Evolutionary conservation across 2,329 filamentous ascomycete genomes (phyloP), one percentile per base, ranked within the genome.

Genomic region (Arthrobotrys conoides): DNA sequence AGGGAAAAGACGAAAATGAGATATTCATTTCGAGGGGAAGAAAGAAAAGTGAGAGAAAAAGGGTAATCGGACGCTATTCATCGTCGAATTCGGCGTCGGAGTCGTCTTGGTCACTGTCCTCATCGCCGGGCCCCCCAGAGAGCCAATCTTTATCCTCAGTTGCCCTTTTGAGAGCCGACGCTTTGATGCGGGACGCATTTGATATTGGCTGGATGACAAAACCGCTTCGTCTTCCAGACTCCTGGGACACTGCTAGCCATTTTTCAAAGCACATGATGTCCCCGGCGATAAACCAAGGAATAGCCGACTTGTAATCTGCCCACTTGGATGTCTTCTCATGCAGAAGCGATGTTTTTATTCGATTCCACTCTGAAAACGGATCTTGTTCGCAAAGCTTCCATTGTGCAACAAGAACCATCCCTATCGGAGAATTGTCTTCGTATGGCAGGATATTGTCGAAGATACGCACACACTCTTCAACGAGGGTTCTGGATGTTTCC

Each of bases 391-490:
- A 5, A 12, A 49, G 16, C 10, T n/a, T 44, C 66, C 66, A 69
- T 36, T 61, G 16, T 4, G 33, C 5, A n/a, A 69, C 27, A 10
- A 69, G 66, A 24, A 9, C 10, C 44, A 16, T 33, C 10, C 27
- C 44, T 18, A 22, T 33, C 5, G 4, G 12, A 10, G 36, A 27
- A 30, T 24, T 27, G 18, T 51, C 41, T 12, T 38, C 18, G 12
- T 27, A 41, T 18, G 71, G 71, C 8, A 64, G 9, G 12, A 76
- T 76, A 3, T 57, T 38, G 4, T 46, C 22, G 6, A 53, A 76
- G 0, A 51, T 10, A 8, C 61, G 41, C 8, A 63, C 12, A 22
- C 49, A 68, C 12, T 55, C 16, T n/a, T 69, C 64, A 5, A 64
- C 22, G n/a, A 69, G 55, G 5, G 24, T 53, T 14, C 63, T 24